Evolutionary conservation across 2,329 filamentous ascomycete genomes (phyloP).

Genomic region (Camillea tinctor): DNA sequence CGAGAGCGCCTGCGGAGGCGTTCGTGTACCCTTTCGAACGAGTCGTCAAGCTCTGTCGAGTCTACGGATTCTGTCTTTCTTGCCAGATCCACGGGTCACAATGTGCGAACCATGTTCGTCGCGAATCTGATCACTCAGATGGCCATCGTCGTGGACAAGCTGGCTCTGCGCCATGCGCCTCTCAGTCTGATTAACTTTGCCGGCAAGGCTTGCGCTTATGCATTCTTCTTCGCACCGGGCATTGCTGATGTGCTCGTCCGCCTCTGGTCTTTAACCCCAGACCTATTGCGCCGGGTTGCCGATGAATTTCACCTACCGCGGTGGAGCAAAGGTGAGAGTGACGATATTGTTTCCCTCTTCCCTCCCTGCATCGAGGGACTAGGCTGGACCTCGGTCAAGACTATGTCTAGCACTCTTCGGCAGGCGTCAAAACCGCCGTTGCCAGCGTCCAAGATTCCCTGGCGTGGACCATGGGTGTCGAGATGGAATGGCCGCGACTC

Average conservation of each 20-base stretch:
- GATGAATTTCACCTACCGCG: conserved; percentile 66
- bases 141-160: conserved; percentile 82
- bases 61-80: conserved; percentile 48
- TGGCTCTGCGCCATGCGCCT: conserved; percentile 71
- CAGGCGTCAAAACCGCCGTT: conserved; percentile 64
- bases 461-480: conserved; percentile 81
- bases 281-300: conserved; percentile 68
- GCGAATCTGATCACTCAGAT: conserved; percentile 81
- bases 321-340: conserved; percentile 54
- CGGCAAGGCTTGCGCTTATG: conserved; percentile 87
- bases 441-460: conserved; percentile 70
- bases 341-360: conserved; percentile 67
- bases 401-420: conserved; percentile 57
- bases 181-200: conserved; percentile 76
- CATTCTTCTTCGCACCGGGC: conserved; percentile 88
- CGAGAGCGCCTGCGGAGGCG: conserved; percentile 45
- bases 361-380: conserved; percentile 62
- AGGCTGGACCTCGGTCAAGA: conserved; percentile 53
- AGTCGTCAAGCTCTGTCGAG: conserved; percentile 67
- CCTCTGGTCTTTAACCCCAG: conserved; percentile 72
- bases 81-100: conserved; percentile 75
- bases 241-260: conserved; percentile 80
- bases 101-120: conserved; percentile 82
- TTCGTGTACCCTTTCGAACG: conserved; percentile 50
- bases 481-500: conserved; percentile 86